Conservation (phyloP, 2,329 filamentous ascomycete species). For the Tolypocladium endophyticum region DNA sequence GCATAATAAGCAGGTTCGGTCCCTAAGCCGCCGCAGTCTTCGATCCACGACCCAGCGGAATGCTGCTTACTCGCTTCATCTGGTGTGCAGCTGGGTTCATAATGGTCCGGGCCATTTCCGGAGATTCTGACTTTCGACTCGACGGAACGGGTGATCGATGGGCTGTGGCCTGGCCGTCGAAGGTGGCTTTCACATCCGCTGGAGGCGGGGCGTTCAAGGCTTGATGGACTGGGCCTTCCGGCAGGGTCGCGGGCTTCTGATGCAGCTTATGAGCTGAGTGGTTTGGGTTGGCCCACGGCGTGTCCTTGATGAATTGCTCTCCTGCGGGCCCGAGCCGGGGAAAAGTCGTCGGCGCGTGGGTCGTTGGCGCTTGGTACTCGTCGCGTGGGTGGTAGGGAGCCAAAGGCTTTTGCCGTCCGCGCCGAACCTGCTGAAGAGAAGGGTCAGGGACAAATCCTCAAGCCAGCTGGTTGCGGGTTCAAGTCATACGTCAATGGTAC, state of each 20-base stretch:
- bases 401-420: constrained; percentile 25
- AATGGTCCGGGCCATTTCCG: constrained; percentile 30
- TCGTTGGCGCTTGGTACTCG: constrained; percentile 28
- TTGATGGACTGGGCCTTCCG: constrained; percentile 11
- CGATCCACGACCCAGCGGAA: constrained; percentile 20
- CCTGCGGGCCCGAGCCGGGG: constrained; percentile 54
- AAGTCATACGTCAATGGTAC: constrained; percentile 65
- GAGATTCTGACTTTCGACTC: constrained; percentile 26
- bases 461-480: constrained; percentile 1
- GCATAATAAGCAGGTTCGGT: not conserved
- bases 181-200: constrained; percentile 12
- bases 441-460: constrained; percentile 8
- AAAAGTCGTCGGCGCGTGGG: constrained; percentile 33
- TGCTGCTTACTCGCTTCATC: constrained; percentile 21
- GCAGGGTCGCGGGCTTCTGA: constrained; percentile 21
- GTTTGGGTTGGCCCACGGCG: constrained; percentile 86
- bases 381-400: constrained; percentile 24
- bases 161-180: constrained; percentile 11
- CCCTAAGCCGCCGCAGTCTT: constrained; percentile 23
- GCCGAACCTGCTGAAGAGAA: constrained; percentile 20
- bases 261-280: constrained; percentile 55
- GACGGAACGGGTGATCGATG: constrained; percentile 16
- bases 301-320: constrained; percentile 81
- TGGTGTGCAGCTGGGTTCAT: constrained; percentile 20
- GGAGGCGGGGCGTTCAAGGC: constrained; percentile 7